Percentiles rank a stretch among this genome's conserved stretches.
phyloP scores from a whole-genome alignment of 2,329 filamentous ascomycete genomes.

The Xenoacremonium recifei region DNA sequence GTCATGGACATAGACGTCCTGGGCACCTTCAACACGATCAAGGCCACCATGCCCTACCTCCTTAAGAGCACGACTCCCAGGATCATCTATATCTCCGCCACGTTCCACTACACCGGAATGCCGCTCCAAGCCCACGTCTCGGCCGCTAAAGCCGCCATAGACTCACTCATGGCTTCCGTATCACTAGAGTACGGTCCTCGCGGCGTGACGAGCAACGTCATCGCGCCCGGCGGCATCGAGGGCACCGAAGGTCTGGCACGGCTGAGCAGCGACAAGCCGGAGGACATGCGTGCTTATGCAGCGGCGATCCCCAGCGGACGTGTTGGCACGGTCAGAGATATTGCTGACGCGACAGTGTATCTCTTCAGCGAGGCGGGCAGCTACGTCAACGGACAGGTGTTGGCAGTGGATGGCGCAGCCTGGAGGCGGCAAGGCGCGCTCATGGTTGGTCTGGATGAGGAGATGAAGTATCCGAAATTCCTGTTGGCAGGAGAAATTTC shows the following conservation, averaged over 20 bases:
- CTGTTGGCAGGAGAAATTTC: conserved; percentile 35
- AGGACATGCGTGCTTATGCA: conserved; percentile 31
- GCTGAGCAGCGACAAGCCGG: conserved; percentile 42
- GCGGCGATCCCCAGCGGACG: conserved; percentile 69
- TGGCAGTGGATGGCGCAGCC: conserved; percentile 69
- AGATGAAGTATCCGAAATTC: conserved; percentile 54
- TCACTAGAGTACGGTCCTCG: conserved; percentile 87
- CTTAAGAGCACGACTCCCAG: conserved; percentile 73
- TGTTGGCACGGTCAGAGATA: conserved; percentile 78
- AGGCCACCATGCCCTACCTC: conserved; percentile 83
- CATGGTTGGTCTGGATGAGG: conserved; percentile 45
- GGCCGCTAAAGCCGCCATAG: conserved; percentile 87
- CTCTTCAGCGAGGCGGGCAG: conserved; percentile 83
- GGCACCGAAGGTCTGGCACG: conserved; percentile 80
- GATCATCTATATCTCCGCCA: conserved; percentile 87
- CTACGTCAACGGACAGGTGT: conserved; percentile 78
- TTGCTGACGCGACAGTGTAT: conserved; percentile 89
- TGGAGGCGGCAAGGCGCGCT: conserved; percentile 52
- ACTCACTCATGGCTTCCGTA: conserved; percentile 76
- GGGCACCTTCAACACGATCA: conserved; percentile 92
- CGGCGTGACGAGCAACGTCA: conserved; percentile 83
- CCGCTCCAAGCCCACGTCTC: conserved; percentile 87
- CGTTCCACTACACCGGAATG: conserved; percentile 85
- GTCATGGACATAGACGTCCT: conserved; percentile 97
- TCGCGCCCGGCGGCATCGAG: conserved; percentile 82